A percentile compares a stretch with the other conserved stretches of the same genome.
Evolutionary conservation across 1,284 basidiomycete species (phyloP).

Genomic region (Cutaneotrichosporon sp.): DNA sequence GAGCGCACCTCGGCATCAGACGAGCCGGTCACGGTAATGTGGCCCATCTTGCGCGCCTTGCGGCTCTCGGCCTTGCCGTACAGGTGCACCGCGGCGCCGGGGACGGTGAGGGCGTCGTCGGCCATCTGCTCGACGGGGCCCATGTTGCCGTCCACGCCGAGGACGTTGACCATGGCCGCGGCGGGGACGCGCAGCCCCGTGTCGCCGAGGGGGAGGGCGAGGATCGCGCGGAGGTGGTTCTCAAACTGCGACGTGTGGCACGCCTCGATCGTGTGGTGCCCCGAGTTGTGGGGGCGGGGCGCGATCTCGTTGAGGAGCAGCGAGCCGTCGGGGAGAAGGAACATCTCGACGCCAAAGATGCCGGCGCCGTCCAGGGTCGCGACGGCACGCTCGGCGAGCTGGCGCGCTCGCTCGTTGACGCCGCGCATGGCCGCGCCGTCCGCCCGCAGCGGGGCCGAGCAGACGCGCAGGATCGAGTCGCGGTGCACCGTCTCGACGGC

Average conservation of each 20-base stretch:
- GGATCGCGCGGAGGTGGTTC: constrained; percentile 96
- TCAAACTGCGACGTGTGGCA: constrained; percentile 96
- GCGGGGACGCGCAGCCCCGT: constrained; percentile 85
- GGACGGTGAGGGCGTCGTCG: constrained; percentile 62
- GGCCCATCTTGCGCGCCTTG: constrained; percentile 96
- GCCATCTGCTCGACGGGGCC: constrained; percentile 59
- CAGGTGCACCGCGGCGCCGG: constrained; percentile 82
- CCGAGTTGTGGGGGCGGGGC: constrained; percentile 98
- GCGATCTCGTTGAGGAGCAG: constrained; percentile 97
- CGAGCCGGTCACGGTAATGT: constrained; percentile 85
- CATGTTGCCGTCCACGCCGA: constrained; percentile 73
- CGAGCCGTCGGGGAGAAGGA: constrained; percentile 78
- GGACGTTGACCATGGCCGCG: constrained; percentile 92
- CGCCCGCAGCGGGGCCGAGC: constrained; percentile 72
- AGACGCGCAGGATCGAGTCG: constrained; percentile 91
- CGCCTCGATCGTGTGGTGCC: constrained; percentile 99
- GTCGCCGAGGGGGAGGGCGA: constrained; percentile 84
- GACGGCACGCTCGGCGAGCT: constrained; percentile 80
- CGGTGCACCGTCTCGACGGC: constrained; percentile 95
- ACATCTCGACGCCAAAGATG: constrained; percentile 98
- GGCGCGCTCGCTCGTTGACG: constrained; percentile 65
- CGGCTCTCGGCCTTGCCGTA: constrained; percentile 92
- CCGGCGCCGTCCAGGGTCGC: constrained; percentile 84
- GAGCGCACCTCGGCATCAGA: constrained; percentile 74
- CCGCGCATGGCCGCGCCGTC: constrained; percentile 53